Evolutionary conservation across 148 eudicot genomes (phyloP).

Genomic region (Cornus florida): DNA sequence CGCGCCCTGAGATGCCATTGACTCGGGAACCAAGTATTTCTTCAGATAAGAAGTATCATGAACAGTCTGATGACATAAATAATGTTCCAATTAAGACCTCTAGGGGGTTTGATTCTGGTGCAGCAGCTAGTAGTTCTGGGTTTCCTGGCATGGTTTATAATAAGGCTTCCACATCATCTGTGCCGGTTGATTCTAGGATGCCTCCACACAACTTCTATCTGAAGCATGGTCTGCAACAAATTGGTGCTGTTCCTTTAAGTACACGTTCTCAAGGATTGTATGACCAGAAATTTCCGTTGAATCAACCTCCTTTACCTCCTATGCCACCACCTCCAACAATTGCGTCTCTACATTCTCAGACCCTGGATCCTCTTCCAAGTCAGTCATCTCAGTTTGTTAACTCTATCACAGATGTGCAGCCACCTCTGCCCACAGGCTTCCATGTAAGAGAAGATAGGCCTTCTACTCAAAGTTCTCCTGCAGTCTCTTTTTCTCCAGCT

Average conservation of each 20-base stretch:
- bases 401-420: constrained; percentile 53
- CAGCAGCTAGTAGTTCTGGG: constrained; percentile 36
- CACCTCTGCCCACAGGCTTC: constrained; percentile 39
- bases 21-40: constrained; percentile 84
- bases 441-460: constrained; percentile 49
- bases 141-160: constrained; percentile 33
- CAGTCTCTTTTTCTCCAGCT: constrained; percentile 1
- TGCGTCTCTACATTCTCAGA: constrained; percentile 55
- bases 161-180: constrained; percentile 37
- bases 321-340: constrained; percentile 78
- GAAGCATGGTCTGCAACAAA: constrained; percentile 43
- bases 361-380: constrained; percentile 39
- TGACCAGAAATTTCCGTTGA: constrained; percentile 58
- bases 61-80: constrained; percentile 49
- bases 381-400: constrained; percentile 51
- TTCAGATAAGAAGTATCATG: constrained; percentile 61
- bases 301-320: constrained; percentile 98
- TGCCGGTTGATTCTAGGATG: constrained; percentile 44
- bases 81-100: constrained; percentile 24
- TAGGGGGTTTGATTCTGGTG: constrained; percentile 40
- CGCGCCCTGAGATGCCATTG: constrained; percentile 63
- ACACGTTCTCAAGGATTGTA: constrained; percentile 38
- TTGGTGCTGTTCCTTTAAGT: constrained; percentile 29
- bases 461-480: constrained; percentile 7
- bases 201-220: constrained; percentile 36